These are phyloP conservation scores for Penicillium desertorum DNA, from an alignment of 495 filamentous ascomycete species.

Conservation along the genomic window DNA sequence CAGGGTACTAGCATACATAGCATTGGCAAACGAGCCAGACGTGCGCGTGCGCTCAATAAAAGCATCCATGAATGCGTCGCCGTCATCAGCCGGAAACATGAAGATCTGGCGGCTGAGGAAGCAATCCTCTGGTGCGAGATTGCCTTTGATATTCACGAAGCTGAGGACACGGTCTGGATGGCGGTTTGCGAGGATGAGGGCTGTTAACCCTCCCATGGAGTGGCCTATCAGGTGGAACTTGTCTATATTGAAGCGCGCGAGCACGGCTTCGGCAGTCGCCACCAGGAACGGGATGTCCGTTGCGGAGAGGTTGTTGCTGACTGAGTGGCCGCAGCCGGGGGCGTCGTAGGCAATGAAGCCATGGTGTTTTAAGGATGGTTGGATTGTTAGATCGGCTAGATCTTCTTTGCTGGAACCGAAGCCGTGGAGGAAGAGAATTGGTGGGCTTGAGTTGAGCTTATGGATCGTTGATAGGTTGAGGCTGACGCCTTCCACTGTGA, in stretches of 20 bases:
- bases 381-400: slow-evolving; percentile 24
- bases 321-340: slow-evolving; percentile 29
- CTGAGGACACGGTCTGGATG: slow-evolving; percentile 24
- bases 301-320: slow-evolving; percentile 22
- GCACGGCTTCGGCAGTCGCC: slow-evolving; percentile 23
- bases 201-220: slow-evolving; percentile 34
- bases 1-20: slow-evolving; percentile 29
- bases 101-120: slow-evolving; percentile 34
- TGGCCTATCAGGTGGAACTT: slow-evolving; percentile 31
- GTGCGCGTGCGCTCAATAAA: slow-evolving; percentile 27
- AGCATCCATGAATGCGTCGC: slow-evolving; percentile 24
- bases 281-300: slow-evolving; percentile 34
- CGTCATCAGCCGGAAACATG: slow-evolving; percentile 21
- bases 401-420: slow-evolving; percentile 39
- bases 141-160: slow-evolving; percentile 36
- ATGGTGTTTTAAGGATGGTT: slow-evolving; percentile 21
- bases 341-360: slow-evolving; percentile 31
- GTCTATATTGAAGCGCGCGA: slow-evolving; percentile 23
- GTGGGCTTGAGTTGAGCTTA: slow-evolving; percentile 15
- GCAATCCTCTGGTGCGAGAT: slow-evolving; percentile 34
- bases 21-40: slow-evolving; percentile 16
- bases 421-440: slow-evolving; percentile 32
- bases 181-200: slow-evolving; percentile 22
- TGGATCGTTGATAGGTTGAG: slow-evolving; percentile 27
- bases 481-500: slow-evolving; percentile 21